A percentile compares a stretch with the other conserved stretches of the same genome.
Conservation (phyloP, 2,329 filamentous ascomycete genomes). For the Cladobotryum mycophilum region DNA sequence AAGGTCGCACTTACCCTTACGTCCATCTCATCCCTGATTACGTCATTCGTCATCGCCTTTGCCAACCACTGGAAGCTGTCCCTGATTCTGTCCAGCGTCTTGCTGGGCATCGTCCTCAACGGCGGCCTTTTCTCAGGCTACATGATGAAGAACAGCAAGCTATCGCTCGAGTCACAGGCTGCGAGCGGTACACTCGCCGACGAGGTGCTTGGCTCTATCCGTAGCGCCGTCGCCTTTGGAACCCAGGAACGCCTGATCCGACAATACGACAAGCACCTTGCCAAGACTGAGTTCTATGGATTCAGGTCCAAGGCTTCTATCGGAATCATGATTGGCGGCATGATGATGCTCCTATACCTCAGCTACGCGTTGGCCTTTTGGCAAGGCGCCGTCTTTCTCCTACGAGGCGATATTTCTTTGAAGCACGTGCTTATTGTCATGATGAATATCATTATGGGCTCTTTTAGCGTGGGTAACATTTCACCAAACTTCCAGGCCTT, state of each 20-base stretch:
- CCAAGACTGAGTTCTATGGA: slow-evolving; percentile 18
- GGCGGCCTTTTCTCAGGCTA: background rate
- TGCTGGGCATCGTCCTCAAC: background rate
- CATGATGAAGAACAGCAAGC: slow-evolving; percentile 30
- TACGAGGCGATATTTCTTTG: slow-evolving; percentile 55
- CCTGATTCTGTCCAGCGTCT: slow-evolving; percentile 27
- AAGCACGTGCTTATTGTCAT: slow-evolving; percentile 68
- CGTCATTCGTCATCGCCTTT: slow-evolving; percentile 45
- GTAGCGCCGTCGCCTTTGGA: slow-evolving; percentile 34
- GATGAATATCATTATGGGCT: slow-evolving; percentile 75
- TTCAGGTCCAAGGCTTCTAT: slow-evolving; percentile 67
- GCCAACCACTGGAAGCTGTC: slow-evolving; percentile 46
- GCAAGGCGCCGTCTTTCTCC: slow-evolving; percentile 65
- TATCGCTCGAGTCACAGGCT: background rate
- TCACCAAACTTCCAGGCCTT: slow-evolving; percentile 74
- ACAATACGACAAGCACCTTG: slow-evolving; percentile 21
- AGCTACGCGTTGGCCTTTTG: slow-evolving; percentile 69
- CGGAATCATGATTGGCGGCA: slow-evolving; percentile 70
- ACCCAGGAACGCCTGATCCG: slow-evolving; percentile 26
- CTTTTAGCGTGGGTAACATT: slow-evolving; percentile 73
- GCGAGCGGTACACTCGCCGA: slow-evolving; percentile 23
- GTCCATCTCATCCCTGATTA: slow-evolving; percentile 32
- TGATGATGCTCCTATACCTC: slow-evolving; percentile 73
- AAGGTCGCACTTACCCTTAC: slow-evolving; percentile 39
- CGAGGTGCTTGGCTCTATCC: slow-evolving; percentile 31